Percentiles rank a stretch among this genome's conserved stretches.
Conservation (phyloP, 306 rosid genomes). For the Amphicarpaea edgeworthii region DNA sequence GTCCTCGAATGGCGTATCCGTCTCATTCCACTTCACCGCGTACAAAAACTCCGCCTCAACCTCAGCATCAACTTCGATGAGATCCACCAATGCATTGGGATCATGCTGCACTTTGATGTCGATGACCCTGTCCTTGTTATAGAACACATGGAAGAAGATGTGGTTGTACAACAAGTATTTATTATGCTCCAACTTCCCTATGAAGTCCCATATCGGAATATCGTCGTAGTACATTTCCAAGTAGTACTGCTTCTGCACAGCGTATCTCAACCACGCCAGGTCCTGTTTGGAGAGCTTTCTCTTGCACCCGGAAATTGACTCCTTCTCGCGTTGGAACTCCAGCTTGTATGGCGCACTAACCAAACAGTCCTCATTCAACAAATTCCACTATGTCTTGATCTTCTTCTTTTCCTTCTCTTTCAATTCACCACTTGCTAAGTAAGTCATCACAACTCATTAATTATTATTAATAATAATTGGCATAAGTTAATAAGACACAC, state of each 20-base stretch:
- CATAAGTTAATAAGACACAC: too few relatives aligned
- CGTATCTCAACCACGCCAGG: constrained; percentile 66
- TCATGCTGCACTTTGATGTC: constrained; percentile 69
- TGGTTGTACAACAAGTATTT: constrained; percentile 74
- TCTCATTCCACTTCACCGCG: constrained; percentile 84
- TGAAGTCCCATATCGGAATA: constrained; percentile 87
- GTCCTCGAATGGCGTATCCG: constrained; percentile 71
- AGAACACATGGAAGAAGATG: constrained; percentile 70
- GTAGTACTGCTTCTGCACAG: constrained; percentile 77
- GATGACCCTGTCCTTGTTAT: constrained; percentile 81
- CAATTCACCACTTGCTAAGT: constrained; percentile 59
- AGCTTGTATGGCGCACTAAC: constrained; percentile 81
- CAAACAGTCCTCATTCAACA: constrained; percentile 83
- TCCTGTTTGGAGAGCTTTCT: constrained; percentile 62
- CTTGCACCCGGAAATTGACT: constrained; percentile 58
- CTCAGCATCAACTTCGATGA: constrained; percentile 72
- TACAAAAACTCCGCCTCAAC: constrained; percentile 68
- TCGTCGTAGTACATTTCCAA: constrained; percentile 90
- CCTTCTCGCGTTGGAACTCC: constrained; percentile 70
- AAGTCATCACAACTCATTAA: background rate
- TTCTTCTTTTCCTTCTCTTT: constrained; percentile 83
- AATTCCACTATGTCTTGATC: constrained; percentile 91
- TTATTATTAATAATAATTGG: too few relatives aligned
- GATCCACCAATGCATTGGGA: constrained; percentile 66
- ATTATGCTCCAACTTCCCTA: constrained; percentile 74